phyloP scores from a whole-genome alignment of 192 early-diverging fungal species.

The Linnemannia exigua region DNA sequence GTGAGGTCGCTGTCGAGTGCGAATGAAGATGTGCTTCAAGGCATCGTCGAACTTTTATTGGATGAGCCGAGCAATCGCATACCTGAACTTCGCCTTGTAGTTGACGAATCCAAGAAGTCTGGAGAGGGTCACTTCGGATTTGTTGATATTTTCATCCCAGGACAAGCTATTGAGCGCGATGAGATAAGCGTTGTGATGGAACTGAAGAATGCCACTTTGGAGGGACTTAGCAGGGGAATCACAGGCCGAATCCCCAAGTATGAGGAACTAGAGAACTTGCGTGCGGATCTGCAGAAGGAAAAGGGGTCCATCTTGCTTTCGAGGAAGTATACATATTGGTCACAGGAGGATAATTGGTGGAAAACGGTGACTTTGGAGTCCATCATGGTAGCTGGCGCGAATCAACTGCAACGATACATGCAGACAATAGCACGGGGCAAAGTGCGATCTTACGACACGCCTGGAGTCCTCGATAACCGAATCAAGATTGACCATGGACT shows the following conservation, averaged over 20 bases:
- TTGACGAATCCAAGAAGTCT: slow-evolving; percentile 45
- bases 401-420: slow-evolving; percentile 44
- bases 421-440: slow-evolving; percentile 37
- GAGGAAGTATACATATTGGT: slow-evolving; percentile 56
- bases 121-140: slow-evolving; percentile 42
- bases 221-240: slow-evolving; percentile 38
- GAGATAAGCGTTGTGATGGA: slow-evolving; percentile 42
- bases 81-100: slow-evolving; percentile 51
- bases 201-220: slow-evolving; percentile 51
- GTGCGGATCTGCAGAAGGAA: slow-evolving; percentile 29
- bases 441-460: slow-evolving; percentile 24
- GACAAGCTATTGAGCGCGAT: slow-evolving; percentile 20
- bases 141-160: slow-evolving; percentile 43
- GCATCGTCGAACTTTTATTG: slow-evolving; percentile 44
- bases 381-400: slow-evolving; percentile 37
- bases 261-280: slow-evolving; percentile 33
- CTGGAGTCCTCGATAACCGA: slow-evolving; percentile 49
- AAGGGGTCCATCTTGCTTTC: slow-evolving; percentile 21
- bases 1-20: slow-evolving; percentile 32
- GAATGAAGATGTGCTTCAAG: slow-evolving; percentile 50
- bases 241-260: slow-evolving; percentile 24
- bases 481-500: slow-evolving; percentile 42
- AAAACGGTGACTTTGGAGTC: slow-evolving; percentile 31
- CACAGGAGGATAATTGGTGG: slow-evolving; percentile 25
- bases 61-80: slow-evolving; percentile 42